Evolutionary conservation across 495 filamentous ascomycete genomes (phyloP), one percentile per base, ranked within the genome.

Genomic region (Talaromyces nanjingensis): DNA sequence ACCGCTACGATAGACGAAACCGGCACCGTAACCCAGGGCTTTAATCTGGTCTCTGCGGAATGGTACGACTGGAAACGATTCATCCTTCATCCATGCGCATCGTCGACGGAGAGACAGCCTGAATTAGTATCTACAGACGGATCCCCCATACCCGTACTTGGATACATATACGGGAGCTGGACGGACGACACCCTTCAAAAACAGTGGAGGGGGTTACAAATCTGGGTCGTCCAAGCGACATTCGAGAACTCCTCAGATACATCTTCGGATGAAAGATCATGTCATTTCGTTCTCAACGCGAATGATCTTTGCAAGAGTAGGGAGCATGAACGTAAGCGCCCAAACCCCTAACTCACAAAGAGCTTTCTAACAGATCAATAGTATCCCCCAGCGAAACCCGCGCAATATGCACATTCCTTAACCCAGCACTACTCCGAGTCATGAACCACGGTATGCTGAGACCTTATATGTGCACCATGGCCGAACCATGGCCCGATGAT

Each of bases 61-160:
- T 59, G 57, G 57, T 34, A 34, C 34, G 57, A 59, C n/a, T 59
- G 57, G 57, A 31, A 37, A 20, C 33, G 57, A 14, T 59, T 59
- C 31, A 37, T 59, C 9, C 31, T 59, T 22, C 57, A 59, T 37
- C 31, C 16, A 31, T 59, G 57, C 14, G 7, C 29, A 18, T 37
- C 57, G 1, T 22, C 45, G 11, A 49, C 7, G 18, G 57, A 59
- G 31, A 25, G 31, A 8, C 31, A 59, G 31, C 57, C 57, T 16
- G 34, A 42, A 59, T 12, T 59, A 14, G 11, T 37, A 14, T 25
- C 57, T 34, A 22, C 57, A 42, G 57, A 59, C 31, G 57, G 57
- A 29, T 18, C 57, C 2, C 33, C 57, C 37, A 59, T 59, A 18
- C 33, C 33, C 20, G 31, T 59, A 5, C 57, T 59, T 31, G 57